Conservation (phyloP, 768 basidiomycete species). For the Boletellus ananas region DNA sequence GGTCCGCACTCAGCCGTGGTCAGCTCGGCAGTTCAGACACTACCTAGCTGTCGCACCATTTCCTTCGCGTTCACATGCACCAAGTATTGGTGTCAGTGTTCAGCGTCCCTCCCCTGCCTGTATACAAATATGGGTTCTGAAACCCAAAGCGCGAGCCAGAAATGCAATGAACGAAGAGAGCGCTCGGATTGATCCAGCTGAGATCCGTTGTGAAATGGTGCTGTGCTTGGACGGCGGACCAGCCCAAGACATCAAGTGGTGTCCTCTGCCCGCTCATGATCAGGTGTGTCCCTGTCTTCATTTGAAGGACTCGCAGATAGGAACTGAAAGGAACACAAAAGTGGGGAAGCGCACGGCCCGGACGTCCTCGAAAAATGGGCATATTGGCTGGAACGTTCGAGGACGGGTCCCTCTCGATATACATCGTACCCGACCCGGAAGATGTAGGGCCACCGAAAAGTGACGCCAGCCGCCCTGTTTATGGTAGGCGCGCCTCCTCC, state of each 20-base stretch:
- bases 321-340: slow-evolving; percentile 8
- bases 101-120: slow-evolving; percentile 56
- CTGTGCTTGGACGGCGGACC: slow-evolving; percentile 80
- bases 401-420: slow-evolving; percentile 81
- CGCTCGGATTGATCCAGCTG: slow-evolving; percentile 14
- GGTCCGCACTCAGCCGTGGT: neutral
- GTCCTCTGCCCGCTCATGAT: slow-evolving; percentile 83
- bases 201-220: slow-evolving; percentile 77
- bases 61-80: slow-evolving; percentile 59
- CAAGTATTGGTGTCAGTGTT: slow-evolving; percentile 60
- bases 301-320: neutral
- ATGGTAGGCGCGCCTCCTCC: slow-evolving; percentile 38
- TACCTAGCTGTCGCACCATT: slow-evolving; percentile 83
- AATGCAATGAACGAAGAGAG: slow-evolving; percentile 23
- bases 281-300: slow-evolving; percentile 29
- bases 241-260: slow-evolving; percentile 85
- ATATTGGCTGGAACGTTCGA: slow-evolving; percentile 81
- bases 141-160: slow-evolving; percentile 15
- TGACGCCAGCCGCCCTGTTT: slow-evolving; percentile 39
- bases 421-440: slow-evolving; percentile 75
- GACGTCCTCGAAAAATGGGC: slow-evolving; percentile 61
- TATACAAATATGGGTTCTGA: slow-evolving; percentile 83
- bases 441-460: slow-evolving; percentile 35
- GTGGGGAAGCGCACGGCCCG: slow-evolving; percentile 21
- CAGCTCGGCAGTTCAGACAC: slow-evolving; percentile 58